Evolutionary conservation across 2,329 filamentous ascomycete species (phyloP).

Genomic region (Pseudocercospora pini-densiflorae): DNA sequence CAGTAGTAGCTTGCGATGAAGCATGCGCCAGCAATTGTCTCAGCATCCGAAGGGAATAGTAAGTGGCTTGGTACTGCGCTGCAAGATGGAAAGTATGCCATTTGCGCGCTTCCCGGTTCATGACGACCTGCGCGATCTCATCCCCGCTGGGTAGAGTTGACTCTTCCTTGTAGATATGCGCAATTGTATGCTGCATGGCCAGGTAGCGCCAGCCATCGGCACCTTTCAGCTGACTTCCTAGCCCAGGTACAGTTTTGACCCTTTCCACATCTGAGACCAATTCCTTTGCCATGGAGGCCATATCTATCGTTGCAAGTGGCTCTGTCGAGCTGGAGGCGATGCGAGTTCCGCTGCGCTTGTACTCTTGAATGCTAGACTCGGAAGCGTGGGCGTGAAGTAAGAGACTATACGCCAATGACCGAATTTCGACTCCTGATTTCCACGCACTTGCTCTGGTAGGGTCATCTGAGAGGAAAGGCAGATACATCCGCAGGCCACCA

Average conservation of each 20-base stretch:
- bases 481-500: conserved; percentile 58
- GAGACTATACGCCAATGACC: conserved; percentile 46
- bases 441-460: conserved; percentile 49
- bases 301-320: not conserved
- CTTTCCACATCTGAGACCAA: conserved; percentile 13
- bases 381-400: conserved; percentile 29
- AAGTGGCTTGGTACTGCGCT: conserved; percentile 47
- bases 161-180: conserved; percentile 18
- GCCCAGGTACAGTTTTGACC: not conserved
- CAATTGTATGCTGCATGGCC: conserved; percentile 26
- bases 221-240: not conserved
- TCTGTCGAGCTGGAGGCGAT: conserved; percentile 27
- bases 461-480: conserved; percentile 65
- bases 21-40: conserved; percentile 40
- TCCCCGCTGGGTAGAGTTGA: conserved; percentile 26
- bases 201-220: conserved; percentile 29
- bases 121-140: conserved; percentile 33
- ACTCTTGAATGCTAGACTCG: conserved; percentile 42
- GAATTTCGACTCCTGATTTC: conserved; percentile 43
- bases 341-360: conserved; percentile 42
- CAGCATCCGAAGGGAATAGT: conserved; percentile 51
- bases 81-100: conserved; percentile 47
- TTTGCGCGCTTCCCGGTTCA: conserved; percentile 38
- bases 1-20: conserved; percentile 49
- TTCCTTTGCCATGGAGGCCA: conserved; percentile 2